These are phyloP conservation scores for Xylariaceae sp. DNA, from an alignment of 2,329 filamentous ascomycete species.

Conservation along the genomic window DNA sequence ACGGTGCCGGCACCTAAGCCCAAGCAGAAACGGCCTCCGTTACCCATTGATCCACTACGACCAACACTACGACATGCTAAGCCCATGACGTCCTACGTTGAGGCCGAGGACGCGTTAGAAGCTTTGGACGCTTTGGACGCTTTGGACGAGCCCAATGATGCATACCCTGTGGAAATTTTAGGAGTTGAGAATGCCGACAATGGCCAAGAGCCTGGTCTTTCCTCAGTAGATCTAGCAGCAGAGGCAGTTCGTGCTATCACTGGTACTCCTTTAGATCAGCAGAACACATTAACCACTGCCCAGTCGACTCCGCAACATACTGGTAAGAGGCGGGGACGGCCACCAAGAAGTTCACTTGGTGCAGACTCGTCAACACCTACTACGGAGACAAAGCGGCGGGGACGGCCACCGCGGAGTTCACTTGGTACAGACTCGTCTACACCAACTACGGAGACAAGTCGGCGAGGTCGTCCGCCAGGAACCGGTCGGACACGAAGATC, in stretches of 20 bases:
- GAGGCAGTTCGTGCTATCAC: slow-evolving; percentile 45
- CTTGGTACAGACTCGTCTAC: not conserved
- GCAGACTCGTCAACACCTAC: slow-evolving; percentile 22
- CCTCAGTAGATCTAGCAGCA: slow-evolving; percentile 52
- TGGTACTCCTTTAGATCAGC: slow-evolving; percentile 24
- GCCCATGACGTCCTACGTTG: slow-evolving; percentile 58
- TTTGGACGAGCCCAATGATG: slow-evolving; percentile 53
- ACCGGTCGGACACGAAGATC: slow-evolving; percentile 36
- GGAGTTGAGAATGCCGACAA: slow-evolving; percentile 24
- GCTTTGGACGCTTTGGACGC: too few relatives aligned
- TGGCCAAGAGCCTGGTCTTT: slow-evolving; percentile 19
- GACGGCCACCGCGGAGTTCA: slow-evolving; percentile 29
- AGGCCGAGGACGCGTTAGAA: slow-evolving; percentile 52
- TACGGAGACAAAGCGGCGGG: slow-evolving; percentile 37
- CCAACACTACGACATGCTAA: slow-evolving; percentile 60
- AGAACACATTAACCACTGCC: slow-evolving; percentile 1
- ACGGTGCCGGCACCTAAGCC: slow-evolving; percentile 14
- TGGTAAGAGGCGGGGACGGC: slow-evolving; percentile 41
- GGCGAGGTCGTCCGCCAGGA: slow-evolving; percentile 1
- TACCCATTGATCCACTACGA: slow-evolving; percentile 52
- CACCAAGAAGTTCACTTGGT: slow-evolving; percentile 37
- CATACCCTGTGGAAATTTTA: slow-evolving; percentile 36
- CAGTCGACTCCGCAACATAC: slow-evolving; percentile 30
- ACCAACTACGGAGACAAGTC: not conserved
- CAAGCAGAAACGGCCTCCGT: slow-evolving; percentile 32